phyloP scores from a whole-genome alignment of 75 land plant genomes.

The Isoetes taiwanensis region DNA sequence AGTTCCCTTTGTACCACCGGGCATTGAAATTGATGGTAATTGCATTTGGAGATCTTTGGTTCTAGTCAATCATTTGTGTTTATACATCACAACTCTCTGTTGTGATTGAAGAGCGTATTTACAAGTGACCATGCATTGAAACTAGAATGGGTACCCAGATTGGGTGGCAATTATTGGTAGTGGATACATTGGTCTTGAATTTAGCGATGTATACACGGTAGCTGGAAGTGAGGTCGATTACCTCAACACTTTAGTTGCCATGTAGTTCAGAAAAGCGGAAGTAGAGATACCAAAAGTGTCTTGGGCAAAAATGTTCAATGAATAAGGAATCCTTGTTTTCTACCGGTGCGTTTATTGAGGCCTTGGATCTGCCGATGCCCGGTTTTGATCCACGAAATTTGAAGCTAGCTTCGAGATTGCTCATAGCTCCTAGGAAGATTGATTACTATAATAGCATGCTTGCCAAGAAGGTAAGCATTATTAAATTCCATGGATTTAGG shows the following conservation, averaged over 20 bases:
- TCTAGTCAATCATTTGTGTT: too few relatives aligned
- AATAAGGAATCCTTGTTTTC: too few relatives aligned
- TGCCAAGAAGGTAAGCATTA: slow-evolving; percentile 5
- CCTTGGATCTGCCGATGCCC: slow-evolving; percentile 2
- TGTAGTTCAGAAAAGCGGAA: not conserved
- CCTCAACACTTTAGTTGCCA: not conserved
- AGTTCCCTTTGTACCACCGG: slow-evolving; percentile 7
- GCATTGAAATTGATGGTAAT: slow-evolving; percentile 8
- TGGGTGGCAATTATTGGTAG: slow-evolving; percentile 1
- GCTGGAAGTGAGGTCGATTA: not conserved
- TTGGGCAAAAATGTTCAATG: too few relatives aligned
- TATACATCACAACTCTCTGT: not conserved
- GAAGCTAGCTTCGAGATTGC: not conserved
- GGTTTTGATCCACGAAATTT: not conserved
- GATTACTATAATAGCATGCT: not conserved
- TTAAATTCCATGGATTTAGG: not conserved
- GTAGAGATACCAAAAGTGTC: too few relatives aligned
- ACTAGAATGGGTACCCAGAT: slow-evolving; percentile 1
- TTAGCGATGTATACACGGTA: slow-evolving; percentile 3
- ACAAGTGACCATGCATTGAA: slow-evolving; percentile 7
- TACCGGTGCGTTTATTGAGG: not conserved
- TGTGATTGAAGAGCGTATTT: not conserved
- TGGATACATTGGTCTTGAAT: slow-evolving; percentile 3
- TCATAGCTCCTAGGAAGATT: not conserved
- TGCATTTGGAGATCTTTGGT: too few relatives aligned